These are phyloP conservation scores for Metarhizium guizhouense DNA, from an alignment of 2,329 filamentous ascomycete species.

Conservation along the genomic window DNA sequence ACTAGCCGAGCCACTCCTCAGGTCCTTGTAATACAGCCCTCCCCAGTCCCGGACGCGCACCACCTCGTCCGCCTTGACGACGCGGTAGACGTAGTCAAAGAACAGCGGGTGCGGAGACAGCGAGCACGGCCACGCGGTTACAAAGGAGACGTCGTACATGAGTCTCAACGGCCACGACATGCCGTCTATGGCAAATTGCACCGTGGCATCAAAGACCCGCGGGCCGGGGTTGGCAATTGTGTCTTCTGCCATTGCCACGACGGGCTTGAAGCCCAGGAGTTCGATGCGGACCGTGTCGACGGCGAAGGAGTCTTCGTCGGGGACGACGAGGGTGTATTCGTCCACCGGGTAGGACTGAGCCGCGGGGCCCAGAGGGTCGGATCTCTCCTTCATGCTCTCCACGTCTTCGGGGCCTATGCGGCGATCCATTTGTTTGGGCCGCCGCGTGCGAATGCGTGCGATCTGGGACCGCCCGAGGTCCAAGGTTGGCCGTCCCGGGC, in stretches of 20 bases:
- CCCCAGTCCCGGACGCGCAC: conserved; percentile 60
- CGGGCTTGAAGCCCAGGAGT: conserved; percentile 49
- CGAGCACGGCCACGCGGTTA: conserved; percentile 56
- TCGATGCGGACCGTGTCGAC: conserved; percentile 62
- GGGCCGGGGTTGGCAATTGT: conserved; percentile 22
- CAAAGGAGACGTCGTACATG: conserved; percentile 56
- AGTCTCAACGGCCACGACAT: conserved; percentile 55
- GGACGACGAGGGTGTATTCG: conserved; percentile 56
- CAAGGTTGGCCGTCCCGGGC: conserved; percentile 58
- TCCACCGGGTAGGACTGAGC: conserved; percentile 53
- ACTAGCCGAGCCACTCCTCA: conserved; percentile 16
- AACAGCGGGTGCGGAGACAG: conserved; percentile 61
- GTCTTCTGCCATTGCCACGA: conserved; percentile 19
- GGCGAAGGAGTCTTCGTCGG: conserved; percentile 47
- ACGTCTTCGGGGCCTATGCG: conserved; percentile 50
- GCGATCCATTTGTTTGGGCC: conserved; percentile 36
- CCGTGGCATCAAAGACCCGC: conserved; percentile 47
- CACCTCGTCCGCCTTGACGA: conserved; percentile 54
- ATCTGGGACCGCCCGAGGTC: conserved; percentile 63
- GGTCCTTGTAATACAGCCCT: conserved; percentile 26
- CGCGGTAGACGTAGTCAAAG: conserved; percentile 57
- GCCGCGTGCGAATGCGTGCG: conserved; percentile 55
- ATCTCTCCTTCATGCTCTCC: conserved; percentile 56
- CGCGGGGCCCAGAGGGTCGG: conserved; percentile 58
- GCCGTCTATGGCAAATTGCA: conserved; percentile 56